These are phyloP conservation scores for Phialophora tarda DNA, from an alignment of 2,329 filamentous ascomycete genomes.

Conservation along the genomic window DNA sequence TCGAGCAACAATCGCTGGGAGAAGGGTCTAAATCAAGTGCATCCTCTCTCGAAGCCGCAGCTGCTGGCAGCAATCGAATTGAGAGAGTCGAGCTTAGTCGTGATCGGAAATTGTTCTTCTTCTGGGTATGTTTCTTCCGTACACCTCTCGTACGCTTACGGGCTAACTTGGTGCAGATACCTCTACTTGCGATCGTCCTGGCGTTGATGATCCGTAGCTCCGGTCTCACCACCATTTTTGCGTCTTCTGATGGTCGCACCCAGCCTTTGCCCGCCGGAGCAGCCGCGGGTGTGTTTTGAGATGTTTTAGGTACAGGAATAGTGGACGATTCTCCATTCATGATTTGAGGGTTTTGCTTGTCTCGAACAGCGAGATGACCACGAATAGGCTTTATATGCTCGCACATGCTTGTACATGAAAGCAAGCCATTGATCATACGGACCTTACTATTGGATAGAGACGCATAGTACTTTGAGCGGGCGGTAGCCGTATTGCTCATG, in stretches of 20 bases:
- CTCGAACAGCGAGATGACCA: background rate
- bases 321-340: background rate
- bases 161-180: conserved; percentile 49
- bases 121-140: conserved; percentile 54
- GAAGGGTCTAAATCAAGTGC: background rate
- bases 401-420: background rate
- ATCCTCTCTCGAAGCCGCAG: background rate
- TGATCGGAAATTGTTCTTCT: conserved; percentile 60
- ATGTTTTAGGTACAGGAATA: background rate
- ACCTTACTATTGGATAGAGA: background rate
- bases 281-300: conserved; percentile 25
- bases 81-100: conserved; percentile 52
- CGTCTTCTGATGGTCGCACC: conserved; percentile 4
- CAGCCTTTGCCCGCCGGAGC: conserved; percentile 6
- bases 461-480: background rate
- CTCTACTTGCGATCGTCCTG: conserved; percentile 54
- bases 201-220: conserved; percentile 52
- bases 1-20: conserved; percentile 35
- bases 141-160: background rate
- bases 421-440: background rate
- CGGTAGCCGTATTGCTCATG: background rate
- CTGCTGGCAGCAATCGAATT: conserved; percentile 38
- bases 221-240: conserved; percentile 28
- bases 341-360: background rate
- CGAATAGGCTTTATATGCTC: background rate